These are phyloP conservation scores for Cercis canadensis DNA, from an alignment of 306 rosid species.

Conservation along the genomic window DNA sequence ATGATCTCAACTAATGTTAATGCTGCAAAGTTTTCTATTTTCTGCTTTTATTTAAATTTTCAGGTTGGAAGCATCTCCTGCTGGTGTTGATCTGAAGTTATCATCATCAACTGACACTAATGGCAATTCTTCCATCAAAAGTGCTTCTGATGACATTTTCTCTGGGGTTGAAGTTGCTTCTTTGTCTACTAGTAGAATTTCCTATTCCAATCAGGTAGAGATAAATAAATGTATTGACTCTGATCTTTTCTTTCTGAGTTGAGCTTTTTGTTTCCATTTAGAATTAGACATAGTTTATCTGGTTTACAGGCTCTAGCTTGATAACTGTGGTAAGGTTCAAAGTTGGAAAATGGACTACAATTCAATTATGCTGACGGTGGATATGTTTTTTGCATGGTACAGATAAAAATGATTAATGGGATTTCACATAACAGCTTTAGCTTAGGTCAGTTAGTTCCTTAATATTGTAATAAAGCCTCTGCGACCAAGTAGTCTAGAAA, in stretches of 20 bases:
- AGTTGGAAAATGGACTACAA: conserved; percentile 27
- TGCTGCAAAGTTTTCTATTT: conserved; percentile 32
- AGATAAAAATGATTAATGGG: conserved; percentile 3
- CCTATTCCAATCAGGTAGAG: conserved; percentile 61
- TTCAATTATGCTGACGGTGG: conserved; percentile 23
- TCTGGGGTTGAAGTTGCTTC: conserved; percentile 50
- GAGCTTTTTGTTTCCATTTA: background rate
- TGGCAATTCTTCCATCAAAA: conserved; percentile 45
- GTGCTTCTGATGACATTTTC: conserved; percentile 45
- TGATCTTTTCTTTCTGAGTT: background rate
- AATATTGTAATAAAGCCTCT: too few species aligned
- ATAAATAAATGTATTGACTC: conserved; percentile 24
- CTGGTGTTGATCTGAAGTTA: conserved; percentile 62
- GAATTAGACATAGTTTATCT: background rate
- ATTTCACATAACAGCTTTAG: too few species aligned
- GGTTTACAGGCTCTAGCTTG: conserved; percentile 7
- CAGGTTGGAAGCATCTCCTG: conserved; percentile 87
- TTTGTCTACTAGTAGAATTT: conserved; percentile 52
- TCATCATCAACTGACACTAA: conserved; percentile 48
- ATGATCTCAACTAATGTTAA: conserved; percentile 24
- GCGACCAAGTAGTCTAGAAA: too few species aligned
- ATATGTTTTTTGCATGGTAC: conserved; percentile 14
- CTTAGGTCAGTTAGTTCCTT: too few species aligned
- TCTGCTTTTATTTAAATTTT: conserved; percentile 34
- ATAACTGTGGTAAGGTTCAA: conserved; percentile 27